These are phyloP conservation scores for Hansfordia pulvinata DNA, from an alignment of 2,329 filamentous ascomycete genomes.

Conservation along the genomic window DNA sequence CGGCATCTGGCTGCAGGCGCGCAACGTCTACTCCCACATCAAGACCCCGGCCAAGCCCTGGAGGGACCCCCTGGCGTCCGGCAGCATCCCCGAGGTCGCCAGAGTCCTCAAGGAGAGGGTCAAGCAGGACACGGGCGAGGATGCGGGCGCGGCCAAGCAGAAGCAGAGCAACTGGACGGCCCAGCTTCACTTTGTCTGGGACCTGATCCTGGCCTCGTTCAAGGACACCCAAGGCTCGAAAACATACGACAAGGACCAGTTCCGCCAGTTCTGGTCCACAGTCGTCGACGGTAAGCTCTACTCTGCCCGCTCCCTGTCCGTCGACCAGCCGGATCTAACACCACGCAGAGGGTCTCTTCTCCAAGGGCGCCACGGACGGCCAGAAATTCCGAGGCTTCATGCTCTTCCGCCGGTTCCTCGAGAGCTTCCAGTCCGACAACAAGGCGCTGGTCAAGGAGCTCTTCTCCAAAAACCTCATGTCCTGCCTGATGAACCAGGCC, in stretches of 20 bases:
- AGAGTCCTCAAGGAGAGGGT: constrained; percentile 69
- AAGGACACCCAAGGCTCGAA: constrained; percentile 17
- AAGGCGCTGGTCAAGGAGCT: constrained; percentile 38
- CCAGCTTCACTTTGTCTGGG: constrained; percentile 81
- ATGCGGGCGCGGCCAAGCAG: constrained; percentile 26
- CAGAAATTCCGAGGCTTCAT: constrained; percentile 89
- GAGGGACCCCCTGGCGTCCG: constrained; percentile 60
- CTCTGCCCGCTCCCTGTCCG: background rate
- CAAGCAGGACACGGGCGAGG: constrained; percentile 34
- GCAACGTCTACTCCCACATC: constrained; percentile 48
- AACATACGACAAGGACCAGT: constrained; percentile 28
- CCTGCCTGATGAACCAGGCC: constrained; percentile 72
- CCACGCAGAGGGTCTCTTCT: constrained; percentile 63
- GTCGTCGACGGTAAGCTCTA: constrained; percentile 72
- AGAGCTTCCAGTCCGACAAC: constrained; percentile 30
- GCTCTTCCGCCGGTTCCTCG: constrained; percentile 66
- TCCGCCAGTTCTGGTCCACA: constrained; percentile 73
- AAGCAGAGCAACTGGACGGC: constrained; percentile 66
- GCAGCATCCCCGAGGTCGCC: constrained; percentile 55
- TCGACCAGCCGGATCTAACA: background rate
- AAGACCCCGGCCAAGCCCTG: constrained; percentile 59
- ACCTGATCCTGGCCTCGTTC: constrained; percentile 53
- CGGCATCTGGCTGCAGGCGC: constrained; percentile 69
- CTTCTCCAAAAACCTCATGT: constrained; percentile 74
- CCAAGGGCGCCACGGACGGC: constrained; percentile 66